A percentile compares a stretch with the other conserved stretches of the same genome.
Evolutionary conservation across 768 basidiomycete genomes (phyloP).

Genomic region (Mycena haematopus): DNA sequence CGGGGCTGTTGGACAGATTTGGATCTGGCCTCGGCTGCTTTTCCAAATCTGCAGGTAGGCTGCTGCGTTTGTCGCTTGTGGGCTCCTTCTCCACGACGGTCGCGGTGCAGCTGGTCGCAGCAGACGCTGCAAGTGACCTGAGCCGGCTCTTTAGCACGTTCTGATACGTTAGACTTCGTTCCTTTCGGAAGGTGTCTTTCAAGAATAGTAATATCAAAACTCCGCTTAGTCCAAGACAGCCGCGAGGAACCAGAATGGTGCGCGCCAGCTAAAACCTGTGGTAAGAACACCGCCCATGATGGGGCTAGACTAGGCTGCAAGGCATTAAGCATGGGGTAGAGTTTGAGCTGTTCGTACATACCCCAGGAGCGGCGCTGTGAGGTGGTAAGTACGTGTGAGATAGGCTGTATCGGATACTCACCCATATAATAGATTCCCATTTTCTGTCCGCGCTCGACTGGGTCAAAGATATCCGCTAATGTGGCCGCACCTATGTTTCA

Average conservation of each 20-base stretch:
- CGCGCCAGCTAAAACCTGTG: slow-evolving; percentile 75
- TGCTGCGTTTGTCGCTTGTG: background rate
- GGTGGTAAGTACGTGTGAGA: too few relatives aligned
- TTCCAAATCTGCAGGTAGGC: slow-evolving; percentile 30
- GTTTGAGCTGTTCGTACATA: slow-evolving; percentile 30
- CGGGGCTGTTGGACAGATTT: background rate
- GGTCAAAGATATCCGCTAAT: slow-evolving; percentile 79
- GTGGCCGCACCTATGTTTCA: slow-evolving; percentile 69
- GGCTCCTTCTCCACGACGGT: slow-evolving; percentile 20
- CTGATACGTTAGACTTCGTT: slow-evolving; percentile 84
- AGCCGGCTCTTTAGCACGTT: slow-evolving; percentile 58
- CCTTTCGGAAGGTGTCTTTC: slow-evolving; percentile 82
- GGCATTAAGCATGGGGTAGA: background rate
- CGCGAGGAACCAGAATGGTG: slow-evolving; percentile 83
- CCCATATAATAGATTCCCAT: slow-evolving; percentile 80
- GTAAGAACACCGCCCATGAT: slow-evolving; percentile 75
- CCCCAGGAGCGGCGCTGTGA: slow-evolving; percentile 69
- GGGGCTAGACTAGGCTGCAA: slow-evolving; percentile 60
- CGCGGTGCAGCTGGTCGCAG: slow-evolving; percentile 13
- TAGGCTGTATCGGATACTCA: too few relatives aligned
- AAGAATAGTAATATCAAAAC: slow-evolving; percentile 70
- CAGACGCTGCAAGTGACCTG: slow-evolving; percentile 27
- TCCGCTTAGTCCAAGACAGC: slow-evolving; percentile 61
- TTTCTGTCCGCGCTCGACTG: slow-evolving; percentile 74
- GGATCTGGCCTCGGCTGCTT: slow-evolving; percentile 33